These are phyloP conservation scores for Penstemon newberryi DNA, from an alignment of 257 asterid species.

Conservation along the genomic window DNA sequence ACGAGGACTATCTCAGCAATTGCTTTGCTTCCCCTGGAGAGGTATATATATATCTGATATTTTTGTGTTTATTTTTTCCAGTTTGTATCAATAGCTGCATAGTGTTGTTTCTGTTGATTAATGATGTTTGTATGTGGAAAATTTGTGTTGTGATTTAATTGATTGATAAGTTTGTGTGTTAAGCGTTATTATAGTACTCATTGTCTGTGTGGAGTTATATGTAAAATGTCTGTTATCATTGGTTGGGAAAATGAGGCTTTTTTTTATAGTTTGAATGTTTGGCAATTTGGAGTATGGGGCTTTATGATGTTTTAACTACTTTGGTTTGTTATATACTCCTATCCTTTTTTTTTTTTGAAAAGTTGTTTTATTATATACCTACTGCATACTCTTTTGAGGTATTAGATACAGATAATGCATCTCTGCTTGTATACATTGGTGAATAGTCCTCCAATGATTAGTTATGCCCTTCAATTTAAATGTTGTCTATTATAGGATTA, in stretches of 20 bases:
- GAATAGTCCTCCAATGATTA: slow-evolving; percentile 6
- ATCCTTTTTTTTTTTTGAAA: too few relatives aligned
- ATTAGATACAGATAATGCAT: background rate
- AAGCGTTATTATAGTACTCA: background rate
- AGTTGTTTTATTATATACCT: too few relatives aligned
- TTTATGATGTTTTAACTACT: background rate
- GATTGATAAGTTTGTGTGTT: background rate
- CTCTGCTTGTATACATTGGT: background rate
- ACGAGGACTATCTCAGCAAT: slow-evolving; percentile 88
- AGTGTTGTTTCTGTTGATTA: background rate
- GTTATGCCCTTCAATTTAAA: background rate
- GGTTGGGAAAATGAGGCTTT: background rate
- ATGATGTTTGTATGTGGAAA: background rate
- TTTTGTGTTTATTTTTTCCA: background rate
- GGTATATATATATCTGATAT: slow-evolving; percentile 36
- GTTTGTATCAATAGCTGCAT: background rate
- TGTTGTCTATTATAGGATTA: background rate
- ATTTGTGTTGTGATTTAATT: background rate
- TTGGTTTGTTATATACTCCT: background rate
- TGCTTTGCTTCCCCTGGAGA: slow-evolving; percentile 90
- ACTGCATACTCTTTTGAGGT: background rate
- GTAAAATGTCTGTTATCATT: slow-evolving; percentile 10
- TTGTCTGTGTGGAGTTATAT: background rate
- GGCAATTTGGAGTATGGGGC: background rate
- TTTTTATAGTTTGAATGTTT: background rate